phyloP scores from a whole-genome alignment of 2,329 filamentous ascomycete genomes.

The Paramyrothecium sp. region DNA sequence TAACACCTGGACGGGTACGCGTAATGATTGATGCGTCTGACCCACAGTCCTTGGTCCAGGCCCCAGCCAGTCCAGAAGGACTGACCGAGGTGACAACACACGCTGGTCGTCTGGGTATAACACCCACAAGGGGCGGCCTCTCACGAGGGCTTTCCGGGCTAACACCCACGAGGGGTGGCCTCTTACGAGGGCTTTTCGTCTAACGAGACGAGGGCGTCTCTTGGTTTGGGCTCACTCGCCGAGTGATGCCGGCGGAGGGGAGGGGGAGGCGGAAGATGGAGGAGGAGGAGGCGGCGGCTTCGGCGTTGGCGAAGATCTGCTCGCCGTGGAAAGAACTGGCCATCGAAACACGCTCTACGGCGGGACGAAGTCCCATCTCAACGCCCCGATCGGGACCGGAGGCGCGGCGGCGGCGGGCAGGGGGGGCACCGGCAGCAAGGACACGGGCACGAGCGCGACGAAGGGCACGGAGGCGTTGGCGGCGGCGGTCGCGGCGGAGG shows the following conservation, averaged over 20 bases:
- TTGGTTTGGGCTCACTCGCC: background rate
- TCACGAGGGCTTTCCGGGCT: background rate
- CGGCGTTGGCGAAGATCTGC: too few relatives aligned
- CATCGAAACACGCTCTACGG: too few relatives aligned
- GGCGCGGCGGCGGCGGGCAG: too few relatives aligned
- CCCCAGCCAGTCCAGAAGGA: background rate
- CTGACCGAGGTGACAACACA: background rate
- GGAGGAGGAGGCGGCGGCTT: too few relatives aligned
- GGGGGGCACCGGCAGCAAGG: too few relatives aligned
- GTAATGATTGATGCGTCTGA: background rate
- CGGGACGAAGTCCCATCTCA: too few relatives aligned
- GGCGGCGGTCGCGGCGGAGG: background rate
- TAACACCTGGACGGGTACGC: background rate
- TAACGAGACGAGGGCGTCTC: background rate
- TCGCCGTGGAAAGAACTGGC: too few relatives aligned
- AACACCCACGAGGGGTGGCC: background rate
- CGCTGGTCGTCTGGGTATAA: background rate
- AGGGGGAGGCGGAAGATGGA: too few relatives aligned
- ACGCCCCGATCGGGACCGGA: too few relatives aligned
- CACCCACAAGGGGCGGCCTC: background rate
- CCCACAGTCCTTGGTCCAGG: background rate
- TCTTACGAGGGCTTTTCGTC: background rate
- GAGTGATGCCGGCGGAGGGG: background rate
- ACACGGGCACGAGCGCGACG: too few relatives aligned
- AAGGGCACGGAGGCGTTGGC: too few relatives aligned